Base-by-base conservation (phyloP, 2,329 filamentous ascomycete genomes). In the Sarocladium kiliense region DNA sequence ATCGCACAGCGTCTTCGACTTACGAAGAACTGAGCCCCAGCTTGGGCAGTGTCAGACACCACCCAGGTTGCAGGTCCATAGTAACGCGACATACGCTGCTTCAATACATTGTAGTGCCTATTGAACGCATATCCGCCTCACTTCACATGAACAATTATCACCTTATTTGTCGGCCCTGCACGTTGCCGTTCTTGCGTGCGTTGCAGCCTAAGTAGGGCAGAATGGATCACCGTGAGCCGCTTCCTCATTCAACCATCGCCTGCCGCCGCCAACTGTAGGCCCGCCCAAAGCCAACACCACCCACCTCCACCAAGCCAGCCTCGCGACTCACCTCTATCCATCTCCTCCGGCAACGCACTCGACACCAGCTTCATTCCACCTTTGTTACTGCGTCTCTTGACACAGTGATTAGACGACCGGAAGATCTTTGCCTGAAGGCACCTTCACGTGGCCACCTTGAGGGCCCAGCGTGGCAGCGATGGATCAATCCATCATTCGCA, bases 401-500 rank as follows among this genome's bases (percentile, higher is more conserved):
- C 30, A 12, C n/a, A 16, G 36, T 39, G 36, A 19, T 39, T 16
- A 5, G n/a, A n/a, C n/a, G n/a, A n/a, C n/a, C n/a, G n/a, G n/a
- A n/a, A n/a, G n/a, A n/a, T n/a, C 16, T 12, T 25, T 25, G 7
- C 6, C 25, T 11, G 16, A 32, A 4, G 23, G 44, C 25, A 27
- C 5, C 23, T 4, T 27, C 18, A 27, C 26, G 7, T 12, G 5
- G 18, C 18, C 41, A 23, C 25, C 11, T 27, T 32, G 6, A 4
- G 23, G 23, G 44, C 6, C 44, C 26, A 30, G 44, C 44, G 44
- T 49, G 14, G 23, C 26, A 45, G 41, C 18, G n/a, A 51, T 51
- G 47, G 47, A 51, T 51, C 90, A 95, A 71, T 90, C 88, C 57
- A 89, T 95, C 64, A 86, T 96, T 63, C 88, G 91, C 61, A 93